Evolutionary conservation across 2,329 filamentous ascomycete species (phyloP), one percentile per base, ranked within the genome.

Genomic region (Dactylellina leptospora): DNA sequence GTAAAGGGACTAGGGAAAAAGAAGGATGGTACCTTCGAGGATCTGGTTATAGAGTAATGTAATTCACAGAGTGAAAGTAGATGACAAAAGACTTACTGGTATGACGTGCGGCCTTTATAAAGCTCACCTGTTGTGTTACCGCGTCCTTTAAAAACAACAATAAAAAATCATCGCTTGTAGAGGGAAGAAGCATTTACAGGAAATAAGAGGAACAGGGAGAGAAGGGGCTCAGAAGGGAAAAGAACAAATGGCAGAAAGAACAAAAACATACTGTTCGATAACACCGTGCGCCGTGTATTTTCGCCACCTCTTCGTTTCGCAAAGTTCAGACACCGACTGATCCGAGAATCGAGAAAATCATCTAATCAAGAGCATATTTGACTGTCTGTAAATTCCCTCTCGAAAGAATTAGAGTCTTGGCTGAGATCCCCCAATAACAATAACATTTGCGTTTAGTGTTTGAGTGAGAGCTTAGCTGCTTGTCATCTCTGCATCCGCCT

Each of bases 391-490:
- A n/a, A 40, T 42, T 40, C 20, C 42, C 22, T 44, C 36, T 28
- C 33, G 4, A 64, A 64, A 59, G 23, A 72, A 72, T 72, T 72
- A 72, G 68, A 72, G 30, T 36, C 40, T 64, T 58, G 38, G 38
- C 28, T 48, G 27, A 28, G 28, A 20, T 47, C 27, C 50, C 28
- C 27, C 38, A 53, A 13, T 36, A 60, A 53, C 56, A 42, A 51
- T 48, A 45, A 20, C 27, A 18, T 20, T 18, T 64, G 45, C 30
- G 44, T 55, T 72, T 64, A 40, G 38, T 60, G 45, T 53, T 61
- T 66, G 53, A 64, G 47, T 54, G 68, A 64, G 59, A 72, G 68
- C 68, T 72, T 72, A 72, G 68, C 68, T 72, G 68, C 68, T 72
- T 59, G 68, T 72, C 68, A 72, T 72, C 47, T 72, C 68, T 25